These are phyloP conservation scores for Aureobasidium namibiae DNA, from an alignment of 2,329 filamentous ascomycete species.

Conservation along the genomic window DNA sequence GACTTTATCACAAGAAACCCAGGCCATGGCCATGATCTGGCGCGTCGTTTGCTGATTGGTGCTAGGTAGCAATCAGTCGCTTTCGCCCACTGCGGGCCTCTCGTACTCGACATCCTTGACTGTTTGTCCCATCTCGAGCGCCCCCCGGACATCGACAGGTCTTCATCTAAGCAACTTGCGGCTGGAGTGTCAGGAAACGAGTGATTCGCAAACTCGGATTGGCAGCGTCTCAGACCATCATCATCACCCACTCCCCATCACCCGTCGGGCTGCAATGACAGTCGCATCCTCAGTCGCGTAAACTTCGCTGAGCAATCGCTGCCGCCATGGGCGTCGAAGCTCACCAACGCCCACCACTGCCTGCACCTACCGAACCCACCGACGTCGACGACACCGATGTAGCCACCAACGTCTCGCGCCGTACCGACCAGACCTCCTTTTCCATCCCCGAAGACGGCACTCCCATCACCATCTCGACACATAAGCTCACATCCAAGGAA, in stretches of 20 bases:
- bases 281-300: neutral
- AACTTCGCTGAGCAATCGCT: neutral
- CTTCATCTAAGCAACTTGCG: neutral
- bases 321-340: slow-evolving; percentile 11
- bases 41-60: slow-evolving; percentile 6
- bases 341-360: slow-evolving; percentile 49
- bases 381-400: slow-evolving; percentile 41
- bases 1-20: slow-evolving; percentile 1
- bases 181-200: neutral
- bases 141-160: neutral
- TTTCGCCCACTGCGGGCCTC: neutral
- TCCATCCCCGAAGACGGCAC: slow-evolving; percentile 81
- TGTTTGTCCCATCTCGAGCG: neutral
- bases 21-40: neutral
- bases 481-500: slow-evolving; percentile 40
- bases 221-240: neutral
- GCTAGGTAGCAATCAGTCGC: neutral
- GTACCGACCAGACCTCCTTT: slow-evolving; percentile 64
- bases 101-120: neutral
- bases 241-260: neutral
- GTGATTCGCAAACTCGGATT: neutral
- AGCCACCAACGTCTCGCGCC: slow-evolving; percentile 59
- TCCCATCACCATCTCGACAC: slow-evolving; percentile 83
- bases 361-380: slow-evolving; percentile 65
- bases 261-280: slow-evolving; percentile 4